Evolutionary conservation across 148 eudicot genomes (phyloP), one percentile per base, ranked within the genome.

Genomic region (Polygonum maritimum): DNA sequence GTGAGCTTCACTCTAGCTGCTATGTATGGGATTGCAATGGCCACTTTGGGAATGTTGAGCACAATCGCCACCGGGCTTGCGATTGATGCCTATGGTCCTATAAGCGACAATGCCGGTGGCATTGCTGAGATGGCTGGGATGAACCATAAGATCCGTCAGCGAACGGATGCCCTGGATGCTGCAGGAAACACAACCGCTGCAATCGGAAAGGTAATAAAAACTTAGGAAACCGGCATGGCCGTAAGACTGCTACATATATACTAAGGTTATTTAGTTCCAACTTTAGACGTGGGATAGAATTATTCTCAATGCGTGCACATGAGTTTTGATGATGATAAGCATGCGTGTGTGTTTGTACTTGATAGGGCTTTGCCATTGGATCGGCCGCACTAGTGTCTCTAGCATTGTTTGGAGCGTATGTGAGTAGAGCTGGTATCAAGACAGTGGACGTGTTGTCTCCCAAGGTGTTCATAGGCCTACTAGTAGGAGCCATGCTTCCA

Each of bases 1-100:
- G 81, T 79, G 57, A 79, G 78, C 69, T 79, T 79, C 65, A 79
- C 55, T 35, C 69, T 75, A 40, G 81, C 78, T 41, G 81, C 78
- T 51, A 58, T 76, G 67, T 60, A 60, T 19, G 67, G 67, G 12
- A 60, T 60, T 22, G 36, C 36, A 3, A n/a, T 60, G 19, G 67
- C 62, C 2, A 26, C 62, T 0, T 21, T 55, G 22, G 62, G 62
- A 1, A 55, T 55, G 62, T 26, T 55, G 26, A 55, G 62, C 67
- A 60, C 67, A 4, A 60, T 60, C 11, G 67, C 67, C 12, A 26
- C 67, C 2, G 67, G 67, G 0, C 19, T 60, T 11, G 67, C 67
- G 2, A 26, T 60, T 22, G 67, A 60, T 19, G 67, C 67, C 5
- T 60, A 60, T 8, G 36, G 67, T 3, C 67, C 67, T 8, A 60